Base-by-base conservation (phyloP, 2,329 filamentous ascomycete genomes). In the Calonectria henricotiae region DNA sequence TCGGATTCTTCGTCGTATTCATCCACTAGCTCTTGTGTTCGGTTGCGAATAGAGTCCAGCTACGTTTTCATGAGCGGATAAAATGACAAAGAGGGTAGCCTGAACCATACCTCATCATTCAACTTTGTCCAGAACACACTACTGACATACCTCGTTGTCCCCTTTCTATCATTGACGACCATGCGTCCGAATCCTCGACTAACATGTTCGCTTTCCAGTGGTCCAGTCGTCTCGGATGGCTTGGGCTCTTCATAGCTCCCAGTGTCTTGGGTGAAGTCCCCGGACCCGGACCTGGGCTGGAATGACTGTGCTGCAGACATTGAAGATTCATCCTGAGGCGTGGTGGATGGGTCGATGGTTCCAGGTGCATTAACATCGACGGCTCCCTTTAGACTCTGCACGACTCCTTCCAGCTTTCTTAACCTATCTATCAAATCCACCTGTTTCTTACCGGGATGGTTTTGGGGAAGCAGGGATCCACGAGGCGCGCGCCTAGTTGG, bases 401-500 rank as follows among this genome's bases (percentile, higher is more conserved):
- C 51, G 1, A 55, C n/a, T 7, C 51, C 51, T 25, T 55, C 51
- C 15, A 55, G 6, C 11, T 55, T 55, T 23, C 32, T 15, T 39
- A 55, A 23, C 35, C 51, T n/a, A 20, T 55, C 51, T 35, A 55
- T 20, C n/a, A 55, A 32, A 9, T 55, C 51, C 23, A 32, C n/a
- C 13, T 55, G n/a, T 4, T 27, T 55, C 51, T 32, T 55, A 27
- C 51, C 51, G n/a, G 51, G 51, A 20, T 55, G 51, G 20, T 32
- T 35, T 35, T 55, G 30, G 20, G 51, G 51, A 23, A 55, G 51
- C 20, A 55, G 32, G n/a, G 51, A 55, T 55, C 51, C 51, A n/a
- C 51, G 51, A 12, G 51, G 51, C 1, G 51, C 51, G 35, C 51
- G 51, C 12, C 51, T 55, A 6, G 51, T 55, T 55, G 51, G 51